Evolutionary conservation across 106 monocot species (phyloP), one percentile per base, ranked within the genome.

Genomic region (Dactylorhiza incarnata): DNA sequence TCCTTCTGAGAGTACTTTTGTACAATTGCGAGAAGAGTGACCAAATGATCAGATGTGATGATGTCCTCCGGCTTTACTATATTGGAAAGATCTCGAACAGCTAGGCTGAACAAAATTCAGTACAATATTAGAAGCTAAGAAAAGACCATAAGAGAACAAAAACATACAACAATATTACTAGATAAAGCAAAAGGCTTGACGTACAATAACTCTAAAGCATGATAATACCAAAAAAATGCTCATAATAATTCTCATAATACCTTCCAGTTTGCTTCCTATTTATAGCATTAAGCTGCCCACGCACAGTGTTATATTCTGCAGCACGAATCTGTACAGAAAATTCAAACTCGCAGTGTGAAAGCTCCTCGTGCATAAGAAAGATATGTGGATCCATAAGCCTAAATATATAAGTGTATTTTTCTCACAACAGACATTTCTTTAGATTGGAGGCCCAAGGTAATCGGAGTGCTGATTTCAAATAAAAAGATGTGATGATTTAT

Each of bases 231-330:
- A 25, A 24, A 65, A 65, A 37, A 4, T 29, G 29, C 5, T 11
- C 25, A 29, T 29, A 7, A 45, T 45, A 45, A 69, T 45, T 43
- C 45, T 46, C 69, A 69, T 16, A 44, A 69, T 81, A 97, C 96
- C 93, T 93, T 81, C 96, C 96, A 84, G 72, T 89, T 80, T 97
- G 96, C 67, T 93, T 97, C 86, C 96, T 87, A 77, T 97, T 97
- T 67, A 97, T 93, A 73, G 91, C 84, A 80, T 93, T 97, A 81
- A 97, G 96, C 79, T 97, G 96, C 82, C 96, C 87, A 19, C 93
- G 90, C 44, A 97, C 82, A 79, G 82, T 97, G 79, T 78, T 93
- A 74, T 97, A 97, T 77, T 97, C 96, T 16, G 93, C 83, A 84
- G 51, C 81, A 72, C 96, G 88, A 62, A 97, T 87, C 96, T 97